A percentile compares a stretch with the other conserved stretches of the same genome.
phyloP scores from a whole-genome alignment of 768 basidiomycete genomes.

The Cystoderma amianthinum region DNA sequence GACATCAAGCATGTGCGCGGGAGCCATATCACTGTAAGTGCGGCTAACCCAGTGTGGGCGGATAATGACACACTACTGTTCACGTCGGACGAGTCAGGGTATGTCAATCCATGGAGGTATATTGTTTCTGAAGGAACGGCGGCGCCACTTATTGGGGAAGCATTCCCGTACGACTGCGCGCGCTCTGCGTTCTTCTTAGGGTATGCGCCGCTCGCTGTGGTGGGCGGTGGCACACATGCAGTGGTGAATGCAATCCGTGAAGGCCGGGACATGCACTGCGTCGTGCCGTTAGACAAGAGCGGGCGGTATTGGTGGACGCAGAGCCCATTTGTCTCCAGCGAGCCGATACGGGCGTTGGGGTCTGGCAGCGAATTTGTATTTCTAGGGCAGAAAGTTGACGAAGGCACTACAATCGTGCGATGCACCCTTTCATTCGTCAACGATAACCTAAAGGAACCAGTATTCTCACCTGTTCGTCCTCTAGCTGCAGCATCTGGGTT shows the following conservation, averaged over 20 bases:
- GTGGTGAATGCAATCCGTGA: not conserved
- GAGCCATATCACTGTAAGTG: conserved; percentile 24
- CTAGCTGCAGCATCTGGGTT: not conserved
- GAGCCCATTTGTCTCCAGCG: conserved; percentile 5
- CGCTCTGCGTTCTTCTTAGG: not conserved
- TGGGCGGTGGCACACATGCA: not conserved
- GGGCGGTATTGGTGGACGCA: conserved; percentile 20
- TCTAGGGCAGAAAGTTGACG: not conserved
- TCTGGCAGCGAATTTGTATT: not conserved
- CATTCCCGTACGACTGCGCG: conserved; percentile 12
- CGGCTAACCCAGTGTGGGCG: not conserved
- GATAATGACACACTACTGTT: conserved; percentile 1
- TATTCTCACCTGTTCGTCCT: not conserved
- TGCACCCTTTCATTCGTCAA: not conserved
- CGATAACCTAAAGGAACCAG: not conserved
- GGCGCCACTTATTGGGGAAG: not conserved
- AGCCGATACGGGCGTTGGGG: not conserved
- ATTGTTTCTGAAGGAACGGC: not conserved
- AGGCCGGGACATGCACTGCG: not conserved
- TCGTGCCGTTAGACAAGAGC: not conserved
- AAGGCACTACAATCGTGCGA: not conserved
- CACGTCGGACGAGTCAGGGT: conserved; percentile 21
- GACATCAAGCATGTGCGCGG: conserved; percentile 1
- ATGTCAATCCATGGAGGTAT: conserved; percentile 9
- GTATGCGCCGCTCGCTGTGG: not conserved